Evolutionary conservation across 2,329 filamentous ascomycete species (phyloP).

Genomic region (Bipolaris cookei): DNA sequence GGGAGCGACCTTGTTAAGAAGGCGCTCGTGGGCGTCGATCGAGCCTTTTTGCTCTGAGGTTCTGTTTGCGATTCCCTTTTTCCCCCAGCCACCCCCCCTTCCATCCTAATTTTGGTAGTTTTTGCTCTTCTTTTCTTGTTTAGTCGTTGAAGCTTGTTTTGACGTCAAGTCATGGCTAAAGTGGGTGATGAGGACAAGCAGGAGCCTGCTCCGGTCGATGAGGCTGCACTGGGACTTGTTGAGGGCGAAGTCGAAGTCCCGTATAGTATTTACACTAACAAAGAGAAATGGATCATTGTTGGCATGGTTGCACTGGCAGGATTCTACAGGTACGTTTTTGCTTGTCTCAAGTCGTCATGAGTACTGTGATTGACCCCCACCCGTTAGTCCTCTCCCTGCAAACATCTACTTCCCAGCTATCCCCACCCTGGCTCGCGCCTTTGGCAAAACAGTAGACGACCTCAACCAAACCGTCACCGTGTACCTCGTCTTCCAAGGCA

Average conservation of each 20-base stretch:
- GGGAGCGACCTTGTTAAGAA: not conserved
- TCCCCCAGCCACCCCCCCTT: not conserved
- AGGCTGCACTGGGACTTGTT: slow-evolving; percentile 19
- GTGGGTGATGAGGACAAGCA: slow-evolving; percentile 20
- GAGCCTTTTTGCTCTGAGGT: not conserved
- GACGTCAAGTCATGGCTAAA: slow-evolving; percentile 9
- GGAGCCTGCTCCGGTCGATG: slow-evolving; percentile 18
- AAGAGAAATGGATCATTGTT: slow-evolving; percentile 43
- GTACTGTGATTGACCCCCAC: not conserved
- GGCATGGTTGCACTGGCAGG: slow-evolving; percentile 41
- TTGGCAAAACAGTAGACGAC: slow-evolving; percentile 51
- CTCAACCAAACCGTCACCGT: slow-evolving; percentile 61
- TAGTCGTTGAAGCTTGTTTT: not conserved
- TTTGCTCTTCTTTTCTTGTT: not conserved
- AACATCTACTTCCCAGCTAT: slow-evolving; percentile 51
- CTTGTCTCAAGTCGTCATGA: no score
- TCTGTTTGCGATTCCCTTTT: not conserved
- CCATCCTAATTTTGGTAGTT: not conserved
- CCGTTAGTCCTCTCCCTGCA: slow-evolving; percentile 48
- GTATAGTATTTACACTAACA: slow-evolving; percentile 39
- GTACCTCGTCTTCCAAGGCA: slow-evolving; percentile 58
- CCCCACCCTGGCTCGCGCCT: slow-evolving; percentile 42
- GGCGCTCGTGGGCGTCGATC: not conserved
- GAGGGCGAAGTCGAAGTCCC: slow-evolving; percentile 26
- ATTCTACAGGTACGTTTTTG: slow-evolving; percentile 34